These are phyloP conservation scores for Kwoniella europaea DNA, from an alignment of 768 basidiomycete species.

Conservation along the genomic window DNA sequence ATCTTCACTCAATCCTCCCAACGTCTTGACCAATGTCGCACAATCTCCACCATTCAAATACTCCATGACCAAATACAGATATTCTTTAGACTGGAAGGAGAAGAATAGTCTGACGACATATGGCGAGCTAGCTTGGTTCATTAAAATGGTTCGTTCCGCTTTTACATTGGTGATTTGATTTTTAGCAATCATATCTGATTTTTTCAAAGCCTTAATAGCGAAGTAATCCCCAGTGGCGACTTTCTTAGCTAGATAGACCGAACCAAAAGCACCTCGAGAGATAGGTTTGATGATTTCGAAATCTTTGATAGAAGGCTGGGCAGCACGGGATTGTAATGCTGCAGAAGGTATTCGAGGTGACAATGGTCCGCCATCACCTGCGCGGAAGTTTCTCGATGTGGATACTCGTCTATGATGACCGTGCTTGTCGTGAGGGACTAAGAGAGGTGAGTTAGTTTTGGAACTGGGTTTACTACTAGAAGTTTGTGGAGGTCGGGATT, in stretches of 20 bases:
- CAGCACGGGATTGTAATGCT: slow-evolving; percentile 76
- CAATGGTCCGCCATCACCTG: slow-evolving; percentile 63
- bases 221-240: slow-evolving; percentile 97
- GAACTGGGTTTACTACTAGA: slow-evolving; percentile 9
- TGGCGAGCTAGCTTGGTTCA: slow-evolving; percentile 98
- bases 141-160: slow-evolving; percentile 98
- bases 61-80: slow-evolving; percentile 98
- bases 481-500: background rate
- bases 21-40: slow-evolving; percentile 90
- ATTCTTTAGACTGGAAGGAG: slow-evolving; percentile 99
- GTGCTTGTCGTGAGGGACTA: slow-evolving; percentile 30
- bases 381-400: slow-evolving; percentile 36
- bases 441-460: slow-evolving; percentile 33
- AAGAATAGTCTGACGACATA: slow-evolving; percentile 98
- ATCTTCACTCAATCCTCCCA: slow-evolving; percentile 90
- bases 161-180: slow-evolving; percentile 99
- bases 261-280: slow-evolving; percentile 97
- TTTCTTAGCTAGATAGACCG: slow-evolving; percentile 98
- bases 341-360: slow-evolving; percentile 85
- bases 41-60: slow-evolving; percentile 98
- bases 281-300: slow-evolving; percentile 99
- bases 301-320: slow-evolving; percentile 93
- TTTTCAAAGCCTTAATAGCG: slow-evolving; percentile 99
- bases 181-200: slow-evolving; percentile 99
- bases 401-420: slow-evolving; percentile 45